Base-by-base conservation (phyloP, 805 yeast species). In the Millerozyma miso region DNA sequence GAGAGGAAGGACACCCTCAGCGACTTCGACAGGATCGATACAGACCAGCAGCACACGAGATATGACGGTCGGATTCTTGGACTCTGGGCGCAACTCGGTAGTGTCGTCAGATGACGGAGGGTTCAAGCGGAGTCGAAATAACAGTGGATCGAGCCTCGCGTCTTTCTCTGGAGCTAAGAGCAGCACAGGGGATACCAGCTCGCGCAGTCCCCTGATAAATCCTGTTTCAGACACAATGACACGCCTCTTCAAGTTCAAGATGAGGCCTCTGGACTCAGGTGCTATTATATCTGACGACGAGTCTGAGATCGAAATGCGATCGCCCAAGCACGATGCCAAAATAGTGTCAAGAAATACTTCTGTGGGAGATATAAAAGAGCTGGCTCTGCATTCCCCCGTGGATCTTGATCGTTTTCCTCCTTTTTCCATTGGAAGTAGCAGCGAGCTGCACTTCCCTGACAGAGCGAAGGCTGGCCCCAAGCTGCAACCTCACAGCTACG, bases 31-130 rank as follows among this genome's bases (percentile, higher is more conserved):
- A 13, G 47, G 58, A 8, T 62, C 67, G 13, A 53, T 51, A 32
- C 63, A 58, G 19, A 58, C 62, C 38, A 54, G 51, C 26, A 55
- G 57, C 29, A 52, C 54, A 17, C 49, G 73, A 34, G 62, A 69
- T 47, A 56, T 67, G 59, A 63, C 70, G 12, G 59, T 67, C 10
- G 63, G 60, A 15, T 61, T 69, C 49, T 44, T 67, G 38, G 74
- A 64, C 37, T 60, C 65, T 49, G 72, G 73, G 3, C 54, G 73
- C 33, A 69, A 69, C 47, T 64, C 70, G 19, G 68, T 69, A 13
- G 67, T 65, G 4, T 63, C 70, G 8, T 54, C 63, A 1, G 75
- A 69, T 41, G 75, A 69, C 41, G 48, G 44, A 31, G 45, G 54
- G 37, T 38, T 51, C 15, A 51, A 60, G 23, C 58, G 59, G 19